Conservation (phyloP, 768 basidiomycete genomes). For the Leccinellum albellum region DNA sequence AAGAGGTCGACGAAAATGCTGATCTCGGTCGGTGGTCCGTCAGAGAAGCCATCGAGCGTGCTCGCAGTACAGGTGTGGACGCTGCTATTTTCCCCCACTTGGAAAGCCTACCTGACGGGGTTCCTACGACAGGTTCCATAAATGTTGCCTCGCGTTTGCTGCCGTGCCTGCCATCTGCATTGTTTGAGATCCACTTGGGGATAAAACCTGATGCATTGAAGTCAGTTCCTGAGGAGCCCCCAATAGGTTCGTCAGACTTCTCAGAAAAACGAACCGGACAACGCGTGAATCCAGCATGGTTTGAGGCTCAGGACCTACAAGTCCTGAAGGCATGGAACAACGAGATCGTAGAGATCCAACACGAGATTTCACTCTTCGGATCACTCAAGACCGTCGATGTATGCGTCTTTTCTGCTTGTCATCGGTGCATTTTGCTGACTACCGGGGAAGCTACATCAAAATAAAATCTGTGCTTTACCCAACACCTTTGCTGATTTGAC, state of each 20-base stretch:
- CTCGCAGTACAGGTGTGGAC: conserved; percentile 67
- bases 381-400: conserved; percentile 79
- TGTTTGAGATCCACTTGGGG: conserved; percentile 79
- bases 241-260: conserved; percentile 36
- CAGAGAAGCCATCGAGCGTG: conserved; percentile 74
- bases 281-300: conserved; percentile 61
- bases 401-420: conserved; percentile 27
- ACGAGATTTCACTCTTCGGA: conserved; percentile 80
- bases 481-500: conserved; percentile 65
- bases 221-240: conserved; percentile 60
- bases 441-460: conserved; percentile 62
- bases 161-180: conserved; percentile 67
- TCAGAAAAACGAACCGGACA: conserved; percentile 39
- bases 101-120: conserved; percentile 46
- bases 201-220: conserved; percentile 68
- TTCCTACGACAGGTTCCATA: conserved; percentile 54
- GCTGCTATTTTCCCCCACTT: conserved; percentile 29
- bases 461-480: conserved; percentile 61
- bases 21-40: conserved; percentile 58
- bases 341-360: conserved; percentile 73
- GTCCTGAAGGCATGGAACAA: conserved; percentile 79
- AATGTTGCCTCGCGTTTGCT: conserved; percentile 74
- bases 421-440: not conserved
- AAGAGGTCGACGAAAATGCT: conserved; percentile 47
- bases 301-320: conserved; percentile 74